Evolutionary conservation across 345 rosid genomes (phyloP).

Genomic region (Gossypium mustelinum): DNA sequence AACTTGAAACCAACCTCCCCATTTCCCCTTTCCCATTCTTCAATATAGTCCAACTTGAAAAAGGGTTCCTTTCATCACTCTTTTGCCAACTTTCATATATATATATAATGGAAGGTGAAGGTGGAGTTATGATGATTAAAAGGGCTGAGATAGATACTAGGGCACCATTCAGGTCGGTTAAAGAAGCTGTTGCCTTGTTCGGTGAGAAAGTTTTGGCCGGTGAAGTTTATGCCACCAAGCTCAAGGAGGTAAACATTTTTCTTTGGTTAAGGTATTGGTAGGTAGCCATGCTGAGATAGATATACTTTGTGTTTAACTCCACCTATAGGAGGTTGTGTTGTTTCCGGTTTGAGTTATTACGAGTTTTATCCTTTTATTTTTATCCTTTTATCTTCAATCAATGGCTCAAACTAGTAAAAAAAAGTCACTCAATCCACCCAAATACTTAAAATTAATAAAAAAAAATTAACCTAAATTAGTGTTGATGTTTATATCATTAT

Average conservation of each 20-base stretch:
- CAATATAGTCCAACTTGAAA: not conserved
- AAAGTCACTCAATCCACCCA: too few relatives aligned
- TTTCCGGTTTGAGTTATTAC: too few relatives aligned
- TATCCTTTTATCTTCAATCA: too few relatives aligned
- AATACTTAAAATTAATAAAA: too few relatives aligned
- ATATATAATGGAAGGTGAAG: conserved; percentile 23
- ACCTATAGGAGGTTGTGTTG: too few relatives aligned
- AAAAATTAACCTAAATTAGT: too few relatives aligned
- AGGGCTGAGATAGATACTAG: conserved; percentile 74
- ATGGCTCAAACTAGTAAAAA: too few relatives aligned
- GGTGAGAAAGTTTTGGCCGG: conserved; percentile 69
- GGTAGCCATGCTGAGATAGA: not conserved
- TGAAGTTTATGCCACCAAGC: conserved; percentile 56
- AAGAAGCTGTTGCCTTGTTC: conserved; percentile 75
- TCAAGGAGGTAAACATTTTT: conserved; percentile 37
- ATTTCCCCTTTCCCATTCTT: not conserved
- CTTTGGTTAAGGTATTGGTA: not conserved
- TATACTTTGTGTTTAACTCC: too few relatives aligned
- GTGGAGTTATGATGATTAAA: conserved; percentile 24
- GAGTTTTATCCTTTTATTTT: too few relatives aligned
- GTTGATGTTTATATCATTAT: too few relatives aligned
- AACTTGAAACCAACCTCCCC: not conserved
- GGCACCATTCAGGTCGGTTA: conserved; percentile 72
- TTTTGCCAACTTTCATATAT: not conserved
- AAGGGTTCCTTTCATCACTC: not conserved